These are phyloP conservation scores for Aspergillus bombycis DNA, from an alignment of 2,329 filamentous ascomycete species.

Conservation along the genomic window DNA sequence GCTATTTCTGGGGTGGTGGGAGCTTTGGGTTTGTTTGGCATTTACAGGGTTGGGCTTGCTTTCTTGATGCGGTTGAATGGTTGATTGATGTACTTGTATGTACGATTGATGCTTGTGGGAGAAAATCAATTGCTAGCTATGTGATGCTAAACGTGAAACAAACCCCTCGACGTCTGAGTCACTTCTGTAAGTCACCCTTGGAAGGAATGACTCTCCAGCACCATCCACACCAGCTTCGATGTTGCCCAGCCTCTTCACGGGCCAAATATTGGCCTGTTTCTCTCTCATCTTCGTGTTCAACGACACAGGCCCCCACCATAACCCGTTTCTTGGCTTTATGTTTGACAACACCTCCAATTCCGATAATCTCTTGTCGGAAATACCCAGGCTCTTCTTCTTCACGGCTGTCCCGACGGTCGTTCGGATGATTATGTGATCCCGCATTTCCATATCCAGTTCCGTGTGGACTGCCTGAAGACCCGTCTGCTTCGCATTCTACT, in stretches of 20 bases:
- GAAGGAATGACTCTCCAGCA: slow-evolving; percentile 76
- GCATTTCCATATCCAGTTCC: slow-evolving; percentile 14
- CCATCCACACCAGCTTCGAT: slow-evolving; percentile 91
- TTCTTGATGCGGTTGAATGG: not conserved
- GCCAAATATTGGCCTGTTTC: slow-evolving; percentile 67
- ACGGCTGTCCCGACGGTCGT: slow-evolving; percentile 26
- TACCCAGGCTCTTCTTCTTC: slow-evolving; percentile 67
- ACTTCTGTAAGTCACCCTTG: slow-evolving; percentile 42
- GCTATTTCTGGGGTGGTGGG: too few species aligned
- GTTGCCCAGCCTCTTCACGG: slow-evolving; percentile 68
- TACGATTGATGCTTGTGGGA: not conserved
- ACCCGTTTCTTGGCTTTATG: slow-evolving; percentile 84
- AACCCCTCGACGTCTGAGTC: not conserved
- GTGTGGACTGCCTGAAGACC: slow-evolving; percentile 44
- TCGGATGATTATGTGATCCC: slow-evolving; percentile 21
- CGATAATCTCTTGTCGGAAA: slow-evolving; percentile 83
- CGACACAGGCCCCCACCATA: slow-evolving; percentile 79
- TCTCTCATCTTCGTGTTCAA: slow-evolving; percentile 80
- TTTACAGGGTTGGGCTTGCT: not conserved
- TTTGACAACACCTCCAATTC: slow-evolving; percentile 85
- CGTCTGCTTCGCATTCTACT: slow-evolving; percentile 81
- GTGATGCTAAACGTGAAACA: not conserved
- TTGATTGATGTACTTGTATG: not conserved
- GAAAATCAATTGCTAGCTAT: not conserved
- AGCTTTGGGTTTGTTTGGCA: too few species aligned